Evolutionary conservation across 345 rosid genomes (phyloP).

Genomic region (Linum usitatissimum): DNA sequence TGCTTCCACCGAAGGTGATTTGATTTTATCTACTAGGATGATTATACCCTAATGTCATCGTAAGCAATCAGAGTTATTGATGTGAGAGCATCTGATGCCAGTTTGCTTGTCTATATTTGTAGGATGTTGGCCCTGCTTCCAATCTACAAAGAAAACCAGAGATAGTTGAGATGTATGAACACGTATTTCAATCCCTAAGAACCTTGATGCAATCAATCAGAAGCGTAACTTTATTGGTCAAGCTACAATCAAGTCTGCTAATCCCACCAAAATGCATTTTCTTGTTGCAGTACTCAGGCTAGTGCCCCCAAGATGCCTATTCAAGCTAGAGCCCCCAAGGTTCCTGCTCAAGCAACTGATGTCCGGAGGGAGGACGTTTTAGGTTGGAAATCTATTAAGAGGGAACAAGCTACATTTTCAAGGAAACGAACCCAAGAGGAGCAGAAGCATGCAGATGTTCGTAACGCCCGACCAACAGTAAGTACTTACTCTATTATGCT

Average conservation of each 20-base stretch:
- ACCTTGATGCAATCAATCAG: too few relatives aligned
- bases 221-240: too few relatives aligned
- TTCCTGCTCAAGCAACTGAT: slow-evolving; percentile 14
- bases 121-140: slow-evolving; percentile 27
- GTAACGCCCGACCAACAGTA: slow-evolving; percentile 33
- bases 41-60: not conserved
- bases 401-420: slow-evolving; percentile 15
- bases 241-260: too few relatives aligned
- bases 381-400: slow-evolving; percentile 55
- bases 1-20: slow-evolving; percentile 37
- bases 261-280: too few relatives aligned
- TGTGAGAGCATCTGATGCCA: not conserved
- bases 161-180: slow-evolving; percentile 36
- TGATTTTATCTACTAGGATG: slow-evolving; percentile 14
- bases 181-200: not conserved
- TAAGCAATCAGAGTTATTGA: not conserved
- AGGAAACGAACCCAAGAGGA: slow-evolving; percentile 15
- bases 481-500: not conserved
- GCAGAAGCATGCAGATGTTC: slow-evolving; percentile 22
- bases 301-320: slow-evolving; percentile 21
- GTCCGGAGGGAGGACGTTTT: slow-evolving; percentile 41
- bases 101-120: slow-evolving; percentile 19
- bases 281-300: not conserved
- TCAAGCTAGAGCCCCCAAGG: slow-evolving; percentile 24
- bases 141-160: slow-evolving; percentile 28